Base-by-base conservation (phyloP, 768 basidiomycete species). In the Trametes meyenii region DNA sequence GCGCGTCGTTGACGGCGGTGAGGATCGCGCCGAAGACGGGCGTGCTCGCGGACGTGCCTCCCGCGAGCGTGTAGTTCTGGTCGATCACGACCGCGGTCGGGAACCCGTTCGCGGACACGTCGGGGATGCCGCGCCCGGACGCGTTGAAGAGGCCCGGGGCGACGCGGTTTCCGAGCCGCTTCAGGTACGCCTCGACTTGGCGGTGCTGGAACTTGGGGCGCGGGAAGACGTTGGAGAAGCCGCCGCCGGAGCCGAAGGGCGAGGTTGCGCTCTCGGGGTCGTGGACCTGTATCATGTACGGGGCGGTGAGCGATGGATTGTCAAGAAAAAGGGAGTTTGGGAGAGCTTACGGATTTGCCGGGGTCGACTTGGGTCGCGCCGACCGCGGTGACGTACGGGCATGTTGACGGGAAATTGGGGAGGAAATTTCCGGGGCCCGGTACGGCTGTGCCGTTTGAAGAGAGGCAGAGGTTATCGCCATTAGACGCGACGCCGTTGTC, bases 1-100 rank as follows among this genome's bases (percentile, higher is more conserved):
- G 69, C 40, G 66, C 68, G 55, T 73, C 74, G 51, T 76, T 77
- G 23, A 90, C 71, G 62, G 89, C 79, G 4, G 87, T 77, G 7
- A 89, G 73, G 45, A 90, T 74, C 23, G 78, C 82, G 5, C 88
- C 81, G 54, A 90, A 86, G 1, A 85, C 77, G 1, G 88, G 89
- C 11, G 84, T 66, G 1, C 87, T 69, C 0, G 84, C 83, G 14
- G 86, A 86, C 1, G 89, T 90, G 36, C 89, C 63, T 43, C 58
- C 58, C 14, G 33, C 14, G 51, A 45, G 44, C 50, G 49, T 49
- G 40, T 57, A 42, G 50, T 55, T 45, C 11, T 38, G 42, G 19
- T n/a, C 49, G 63, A 61, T 33, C 23, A 52, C 56, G 19, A 17
- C 24, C 39, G 23, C 50, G 10, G 49, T 23, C 53, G 64, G 57